Base-by-base conservation (phyloP, 257 asterid genomes). In the Solanum clarkiae region DNA sequence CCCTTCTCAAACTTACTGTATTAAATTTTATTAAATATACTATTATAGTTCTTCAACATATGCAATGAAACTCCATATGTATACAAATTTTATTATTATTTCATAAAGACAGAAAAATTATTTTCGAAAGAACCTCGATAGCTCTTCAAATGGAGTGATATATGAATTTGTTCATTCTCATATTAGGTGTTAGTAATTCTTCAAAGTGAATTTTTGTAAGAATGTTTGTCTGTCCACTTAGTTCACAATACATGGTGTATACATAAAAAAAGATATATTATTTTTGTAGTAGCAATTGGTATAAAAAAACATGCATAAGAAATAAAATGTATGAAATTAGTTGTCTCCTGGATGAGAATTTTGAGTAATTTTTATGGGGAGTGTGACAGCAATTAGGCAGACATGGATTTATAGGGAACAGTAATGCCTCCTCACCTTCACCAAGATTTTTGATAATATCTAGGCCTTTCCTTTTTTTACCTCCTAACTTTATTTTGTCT, bases 331-430 rank as follows among this genome's bases (percentile, higher is more conserved):
- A 53, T 26, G 29, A 45, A 45, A 72, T 18, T 69, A 51, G n/a
- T 56, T 86, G 91, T 89, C 92, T 88, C 92, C 92, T 62, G 81
- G 80, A 85, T 86, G 84, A 80, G 72, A 80, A 59, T 60, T 26
- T 84, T 56, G 55, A 83, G 68, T 40, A 80, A 80, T 49, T 86
- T 18, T 45, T n/a, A 70, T 65, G 72, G 53, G 66, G 62, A 54
- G 81, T 51, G 86, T 90, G 88, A 85, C 90, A 66, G 84, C 88
- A 63, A 68, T 68, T 62, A 42, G 85, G 84, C 83, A 83, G 91
- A 86, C 92, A 89, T 84, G 75, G 84, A 63, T 79, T 85, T 87
- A 80, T 86, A 51, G 92, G 88, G 85, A 89, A 80, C 69, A 44
- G 56, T 84, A 42, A 16, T 44, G 56, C 70, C 26, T 86, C 90